A percentile compares a stretch with the other conserved stretches of the same genome.
phyloP scores from a whole-genome alignment of 345 rosid species.

The Excoecaria cochinchinensis region DNA sequence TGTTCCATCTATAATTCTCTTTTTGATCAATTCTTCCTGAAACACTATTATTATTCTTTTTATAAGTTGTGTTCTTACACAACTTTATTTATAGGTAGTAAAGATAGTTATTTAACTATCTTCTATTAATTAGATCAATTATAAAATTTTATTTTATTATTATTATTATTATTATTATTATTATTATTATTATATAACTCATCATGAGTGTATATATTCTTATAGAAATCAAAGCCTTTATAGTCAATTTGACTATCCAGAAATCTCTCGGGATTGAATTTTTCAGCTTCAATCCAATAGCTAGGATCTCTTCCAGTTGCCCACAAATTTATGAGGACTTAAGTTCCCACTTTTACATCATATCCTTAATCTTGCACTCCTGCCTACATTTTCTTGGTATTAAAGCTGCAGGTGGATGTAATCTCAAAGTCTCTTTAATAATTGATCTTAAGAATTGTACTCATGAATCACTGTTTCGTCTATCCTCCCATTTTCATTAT shows the following conservation, averaged over 20 bases:
- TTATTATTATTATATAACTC: no score
- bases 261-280: conserved; percentile 25
- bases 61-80: no score
- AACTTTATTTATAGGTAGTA: no score
- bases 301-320: conserved; percentile 20
- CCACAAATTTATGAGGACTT: conserved; percentile 9
- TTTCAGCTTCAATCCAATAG: conserved; percentile 17
- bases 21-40: no score
- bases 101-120: no score
- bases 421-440: conserved; percentile 18
- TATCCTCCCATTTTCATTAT: neutral
- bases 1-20: no score
- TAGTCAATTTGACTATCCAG: conserved; percentile 11
- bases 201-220: no score
- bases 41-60: no score
- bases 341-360: neutral
- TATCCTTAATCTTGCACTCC: conserved; percentile 7
- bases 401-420: conserved; percentile 12
- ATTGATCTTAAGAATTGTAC: neutral
- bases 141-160: no score
- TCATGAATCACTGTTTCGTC: conserved; percentile 11
- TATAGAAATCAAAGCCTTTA: no score
- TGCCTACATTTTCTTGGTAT: conserved; percentile 15
- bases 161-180: no score
- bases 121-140: no score